phyloP scores from a whole-genome alignment of 225 moss, liverwort and hornwort genomes.

The Rhytidiadelphus loreus region DNA sequence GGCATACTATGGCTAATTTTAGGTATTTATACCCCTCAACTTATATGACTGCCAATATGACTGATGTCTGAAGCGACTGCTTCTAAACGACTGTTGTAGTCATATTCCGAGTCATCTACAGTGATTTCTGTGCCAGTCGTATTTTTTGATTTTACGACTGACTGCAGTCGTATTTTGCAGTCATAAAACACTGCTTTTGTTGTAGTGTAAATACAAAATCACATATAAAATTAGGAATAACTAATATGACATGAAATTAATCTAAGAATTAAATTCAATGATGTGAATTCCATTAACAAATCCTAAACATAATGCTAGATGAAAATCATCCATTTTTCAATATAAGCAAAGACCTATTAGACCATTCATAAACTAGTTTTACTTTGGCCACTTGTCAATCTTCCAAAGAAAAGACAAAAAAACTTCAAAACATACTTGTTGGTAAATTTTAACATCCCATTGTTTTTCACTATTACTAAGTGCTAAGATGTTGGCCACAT shows the following conservation, averaged over 20 bases:
- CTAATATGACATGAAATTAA: background rate
- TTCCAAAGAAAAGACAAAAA: background rate
- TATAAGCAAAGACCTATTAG: background rate
- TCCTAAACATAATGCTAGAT: background rate
- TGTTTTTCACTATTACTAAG: background rate
- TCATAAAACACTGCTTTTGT: too few relatives aligned
- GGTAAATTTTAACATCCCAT: background rate
- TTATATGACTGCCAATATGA: too few relatives aligned
- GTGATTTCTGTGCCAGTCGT: too few relatives aligned
- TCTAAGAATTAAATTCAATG: background rate
- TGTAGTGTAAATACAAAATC: too few relatives aligned
- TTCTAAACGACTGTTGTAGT: too few relatives aligned
- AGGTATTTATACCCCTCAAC: too few relatives aligned
- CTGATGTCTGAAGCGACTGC: too few relatives aligned
- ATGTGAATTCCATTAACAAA: background rate
- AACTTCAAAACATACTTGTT: background rate
- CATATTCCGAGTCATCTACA: too few relatives aligned
- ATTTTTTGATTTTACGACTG: too few relatives aligned
- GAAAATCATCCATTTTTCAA: background rate
- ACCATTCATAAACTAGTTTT: background rate
- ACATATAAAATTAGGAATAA: background rate
- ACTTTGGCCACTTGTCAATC: too few relatives aligned
- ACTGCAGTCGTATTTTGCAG: too few relatives aligned
- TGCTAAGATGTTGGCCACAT: background rate
- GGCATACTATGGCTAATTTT: too few relatives aligned